Evolutionary conservation across 2,329 filamentous ascomycete genomes (phyloP).

Genomic region (Fusarium miscanthi): DNA sequence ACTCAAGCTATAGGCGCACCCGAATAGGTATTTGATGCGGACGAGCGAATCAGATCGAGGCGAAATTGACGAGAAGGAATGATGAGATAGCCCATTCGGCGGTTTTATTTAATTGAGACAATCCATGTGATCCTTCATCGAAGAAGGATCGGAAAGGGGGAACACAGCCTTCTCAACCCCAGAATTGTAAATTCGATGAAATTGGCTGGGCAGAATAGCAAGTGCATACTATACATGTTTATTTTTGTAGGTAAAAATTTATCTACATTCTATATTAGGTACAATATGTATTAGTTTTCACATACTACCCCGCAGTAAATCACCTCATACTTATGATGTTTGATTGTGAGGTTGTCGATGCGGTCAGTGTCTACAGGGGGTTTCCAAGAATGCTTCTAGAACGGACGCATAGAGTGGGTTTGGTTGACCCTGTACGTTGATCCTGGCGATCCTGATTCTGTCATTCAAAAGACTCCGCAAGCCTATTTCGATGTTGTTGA

Average conservation of each 20-base stretch:
- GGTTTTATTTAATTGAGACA: slow-evolving; percentile 26
- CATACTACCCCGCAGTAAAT: not conserved
- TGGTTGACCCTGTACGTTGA: not conserved
- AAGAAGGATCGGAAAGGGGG: slow-evolving; percentile 9
- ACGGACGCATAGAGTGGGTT: not conserved
- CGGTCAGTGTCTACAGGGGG: not conserved
- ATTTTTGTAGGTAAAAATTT: not conserved
- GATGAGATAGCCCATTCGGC: slow-evolving; percentile 1
- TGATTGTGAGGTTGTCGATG: not conserved
- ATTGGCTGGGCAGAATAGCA: not conserved
- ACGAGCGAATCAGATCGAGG: slow-evolving; percentile 11
- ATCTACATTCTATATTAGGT: too few species aligned
- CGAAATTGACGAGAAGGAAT: slow-evolving; percentile 9
- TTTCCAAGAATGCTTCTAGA: slow-evolving; percentile 16
- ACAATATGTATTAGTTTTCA: not conserved
- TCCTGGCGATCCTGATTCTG: not conserved
- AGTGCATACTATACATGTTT: not conserved
- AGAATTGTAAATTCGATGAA: not conserved
- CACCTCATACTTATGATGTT: not conserved
- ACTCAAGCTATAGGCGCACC: not conserved
- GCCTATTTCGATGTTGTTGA: not conserved
- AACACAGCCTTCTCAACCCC: slow-evolving; percentile 19
- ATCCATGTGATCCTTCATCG: slow-evolving; percentile 22
- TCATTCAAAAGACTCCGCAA: not conserved
- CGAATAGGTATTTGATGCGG: not conserved